phyloP scores from a whole-genome alignment of 257 asterid genomes.

The Penstemon davidsonii region DNA sequence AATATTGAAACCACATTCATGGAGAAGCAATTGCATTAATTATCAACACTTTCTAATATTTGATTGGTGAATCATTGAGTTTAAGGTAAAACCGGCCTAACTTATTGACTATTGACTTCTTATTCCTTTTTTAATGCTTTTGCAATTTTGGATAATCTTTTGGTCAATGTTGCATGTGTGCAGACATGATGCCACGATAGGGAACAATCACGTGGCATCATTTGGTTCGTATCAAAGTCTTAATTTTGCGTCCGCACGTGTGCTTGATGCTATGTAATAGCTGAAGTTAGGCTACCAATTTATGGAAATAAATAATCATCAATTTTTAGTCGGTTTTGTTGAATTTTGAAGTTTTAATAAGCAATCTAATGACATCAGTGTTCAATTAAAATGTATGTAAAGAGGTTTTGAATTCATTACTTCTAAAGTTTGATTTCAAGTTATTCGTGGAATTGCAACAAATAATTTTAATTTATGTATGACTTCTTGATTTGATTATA shows the following conservation, averaged over 20 bases:
- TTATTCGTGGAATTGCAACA: too few relatives aligned
- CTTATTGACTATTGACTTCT: constrained; percentile 28
- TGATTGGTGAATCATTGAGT: constrained; percentile 30
- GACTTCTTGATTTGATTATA: background rate
- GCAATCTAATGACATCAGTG: too few relatives aligned
- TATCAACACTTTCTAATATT: constrained; percentile 6
- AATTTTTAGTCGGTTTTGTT: constrained; percentile 8
- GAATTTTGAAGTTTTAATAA: constrained; percentile 16
- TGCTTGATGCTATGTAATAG: background rate
- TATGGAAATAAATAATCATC: background rate
- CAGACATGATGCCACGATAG: constrained; percentile 47
- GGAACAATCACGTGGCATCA: constrained; percentile 42
- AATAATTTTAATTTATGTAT: too few relatives aligned
- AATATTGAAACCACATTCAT: background rate
- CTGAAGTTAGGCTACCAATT: constrained; percentile 17
- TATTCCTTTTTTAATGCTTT: background rate
- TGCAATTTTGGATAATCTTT: constrained; percentile 9
- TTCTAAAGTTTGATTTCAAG: too few relatives aligned
- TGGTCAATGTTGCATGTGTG: constrained; percentile 34
- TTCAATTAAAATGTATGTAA: too few relatives aligned
- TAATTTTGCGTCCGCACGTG: background rate
- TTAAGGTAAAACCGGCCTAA: constrained; percentile 41
- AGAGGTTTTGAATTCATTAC: too few relatives aligned
- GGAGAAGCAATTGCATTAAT: background rate
- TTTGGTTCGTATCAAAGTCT: constrained; percentile 16